These are phyloP conservation scores for Eutrema salsugineum DNA, from an alignment of 441 rosid genomes.

Conservation along the genomic window DNA sequence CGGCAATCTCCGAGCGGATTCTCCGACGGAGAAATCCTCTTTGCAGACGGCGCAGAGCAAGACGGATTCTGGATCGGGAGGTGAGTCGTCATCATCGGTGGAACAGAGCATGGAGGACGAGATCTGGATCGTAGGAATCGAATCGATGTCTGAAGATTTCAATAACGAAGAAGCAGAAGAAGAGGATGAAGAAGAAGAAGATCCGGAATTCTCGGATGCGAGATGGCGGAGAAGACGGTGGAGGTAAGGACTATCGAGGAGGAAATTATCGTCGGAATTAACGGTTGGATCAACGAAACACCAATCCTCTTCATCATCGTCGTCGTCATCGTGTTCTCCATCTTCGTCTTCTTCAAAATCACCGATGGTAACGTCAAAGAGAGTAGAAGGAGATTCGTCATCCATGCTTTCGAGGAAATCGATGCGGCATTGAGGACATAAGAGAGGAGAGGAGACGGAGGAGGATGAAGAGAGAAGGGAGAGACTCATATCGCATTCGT, in stretches of 20 bases:
- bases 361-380: conserved; percentile 16
- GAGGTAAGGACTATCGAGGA: conserved; percentile 45
- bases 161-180: neutral
- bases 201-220: conserved; percentile 19
- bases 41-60: conserved; percentile 54
- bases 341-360: conserved; percentile 2
- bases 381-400: conserved; percentile 17
- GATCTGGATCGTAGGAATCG: conserved; percentile 27
- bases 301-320: conserved; percentile 23
- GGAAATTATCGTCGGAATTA: conserved; percentile 35
- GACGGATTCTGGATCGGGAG: conserved; percentile 31
- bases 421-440: conserved; percentile 46
- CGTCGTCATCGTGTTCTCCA: neutral
- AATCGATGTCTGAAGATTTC: conserved; percentile 38
- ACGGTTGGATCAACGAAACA: conserved; percentile 33
- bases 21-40: conserved; percentile 43
- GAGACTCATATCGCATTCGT: conserved; percentile 59
- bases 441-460: conserved; percentile 16
- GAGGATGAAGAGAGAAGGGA: conserved; percentile 34
- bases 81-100: conserved; percentile 19
- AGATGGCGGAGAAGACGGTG: conserved; percentile 39
- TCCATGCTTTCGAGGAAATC: conserved; percentile 48
- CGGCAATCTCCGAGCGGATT: conserved; percentile 49
- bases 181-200: neutral
- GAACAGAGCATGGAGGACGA: conserved; percentile 14